Base-by-base conservation (phyloP, 495 filamentous ascomycete genomes). In the Lasiosphaeris hirsuta region DNA sequence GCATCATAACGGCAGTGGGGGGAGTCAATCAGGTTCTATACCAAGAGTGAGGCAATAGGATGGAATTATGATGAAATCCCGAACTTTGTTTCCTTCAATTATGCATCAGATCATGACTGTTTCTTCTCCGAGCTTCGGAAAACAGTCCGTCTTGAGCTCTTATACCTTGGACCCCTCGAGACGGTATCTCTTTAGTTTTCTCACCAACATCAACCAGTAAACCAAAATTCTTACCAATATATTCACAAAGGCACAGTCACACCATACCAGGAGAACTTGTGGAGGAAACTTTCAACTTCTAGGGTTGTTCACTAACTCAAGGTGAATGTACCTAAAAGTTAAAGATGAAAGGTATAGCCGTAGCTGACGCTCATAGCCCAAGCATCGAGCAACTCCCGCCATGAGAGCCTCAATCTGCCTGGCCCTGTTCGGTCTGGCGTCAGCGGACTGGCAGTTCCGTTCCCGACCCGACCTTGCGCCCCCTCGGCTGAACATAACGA, bases 321-420 rank as follows among this genome's bases (percentile, higher is more conserved):
- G 78, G 80, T 82, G 78, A 81, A 82, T 82, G 80, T 81, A 81
- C 77, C 78, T 77, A 68, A 64, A 71, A 60, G 65, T 68, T 30
- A 41, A 66, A 52, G 69, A 34, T 30, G 23, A 72, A 72, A 62
- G 54, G 64, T 51, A 54, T 58, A 59, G 65, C 59, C 56, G 59
- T 63, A 62, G 69, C 79, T 82, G 68, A 81, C 75, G 69, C 46
- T 63, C 57, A 45, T 58, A 69, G 69, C 54, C 52, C 47, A 53
- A 23, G 51, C 59, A 59, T 42, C 44, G 23, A 30, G 23, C 41
- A 51, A 37, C 47, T 30, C 40, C 43, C 63, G 67, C 68, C 69
- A 80, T 78, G 73, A 72, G 69, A 51, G 51, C 62, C 51, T 44
- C 58, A 39, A 17, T 52, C 34, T 17, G 66, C 34, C 41, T 71